Conservation (phyloP, 441 rosid species). For the Kokia cookei region DNA sequence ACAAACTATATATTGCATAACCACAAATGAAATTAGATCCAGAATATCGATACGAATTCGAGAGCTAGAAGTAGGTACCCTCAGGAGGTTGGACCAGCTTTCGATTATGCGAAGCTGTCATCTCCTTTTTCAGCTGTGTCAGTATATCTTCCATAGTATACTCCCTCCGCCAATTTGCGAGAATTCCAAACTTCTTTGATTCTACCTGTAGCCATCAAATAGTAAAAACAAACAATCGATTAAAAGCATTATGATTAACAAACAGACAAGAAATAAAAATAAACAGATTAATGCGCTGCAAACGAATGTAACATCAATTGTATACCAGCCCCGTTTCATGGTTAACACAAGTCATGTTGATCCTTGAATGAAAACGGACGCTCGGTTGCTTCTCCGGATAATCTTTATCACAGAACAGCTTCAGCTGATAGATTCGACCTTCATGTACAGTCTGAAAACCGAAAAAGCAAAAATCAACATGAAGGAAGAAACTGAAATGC, state of each 20-base stretch:
- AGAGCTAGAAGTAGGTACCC: slow-evolving; percentile 89
- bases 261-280: not conserved
- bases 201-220: slow-evolving; percentile 59
- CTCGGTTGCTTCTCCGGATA: slow-evolving; percentile 98
- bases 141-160: slow-evolving; percentile 95
- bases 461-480: not conserved
- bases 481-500: not conserved
- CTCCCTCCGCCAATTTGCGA: slow-evolving; percentile 94
- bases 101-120: slow-evolving; percentile 91
- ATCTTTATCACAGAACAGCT: slow-evolving; percentile 98
- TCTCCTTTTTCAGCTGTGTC: slow-evolving; percentile 94
- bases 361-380: slow-evolving; percentile 92
- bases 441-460: slow-evolving; percentile 83
- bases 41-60: slow-evolving; percentile 16
- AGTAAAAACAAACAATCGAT: not conserved
- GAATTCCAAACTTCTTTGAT: slow-evolving; percentile 78
- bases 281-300: not conserved
- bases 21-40: slow-evolving; percentile 28
- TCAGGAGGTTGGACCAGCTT: slow-evolving; percentile 99
- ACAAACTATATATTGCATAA: slow-evolving; percentile 37
- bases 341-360: slow-evolving; percentile 93
- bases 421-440: slow-evolving; percentile 95
- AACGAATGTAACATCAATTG: not conserved
- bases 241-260: not conserved
- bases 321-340: slow-evolving; percentile 97